phyloP scores from a whole-genome alignment of 192 early-diverging fungal species.

The Linnemannia exigua region DNA sequence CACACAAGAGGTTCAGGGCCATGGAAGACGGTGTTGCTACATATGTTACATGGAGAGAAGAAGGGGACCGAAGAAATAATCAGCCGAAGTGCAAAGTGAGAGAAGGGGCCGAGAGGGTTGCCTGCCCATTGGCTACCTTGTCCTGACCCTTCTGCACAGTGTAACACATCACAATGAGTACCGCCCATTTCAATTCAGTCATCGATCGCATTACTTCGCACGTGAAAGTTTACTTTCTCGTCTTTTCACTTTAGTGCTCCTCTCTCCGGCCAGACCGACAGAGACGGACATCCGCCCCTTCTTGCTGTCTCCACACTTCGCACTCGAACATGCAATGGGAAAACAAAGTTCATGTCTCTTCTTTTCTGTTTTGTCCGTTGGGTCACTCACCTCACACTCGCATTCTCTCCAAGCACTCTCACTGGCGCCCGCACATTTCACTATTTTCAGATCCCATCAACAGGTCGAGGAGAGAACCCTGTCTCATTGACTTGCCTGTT shows the following conservation, averaged over 20 bases:
- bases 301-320: background rate
- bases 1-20: background rate
- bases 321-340: background rate
- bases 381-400: background rate
- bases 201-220: background rate
- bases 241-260: background rate
- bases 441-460: background rate
- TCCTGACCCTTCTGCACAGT: too few relatives aligned
- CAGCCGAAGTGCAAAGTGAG: background rate
- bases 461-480: background rate
- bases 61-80: background rate
- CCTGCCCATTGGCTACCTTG: background rate
- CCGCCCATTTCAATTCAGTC: background rate
- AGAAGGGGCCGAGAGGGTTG: background rate
- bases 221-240: background rate
- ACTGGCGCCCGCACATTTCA: conserved; percentile 7
- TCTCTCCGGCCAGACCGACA: conserved; percentile 1
- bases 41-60: too few relatives aligned
- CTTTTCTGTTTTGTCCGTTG: background rate
- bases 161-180: too few relatives aligned
- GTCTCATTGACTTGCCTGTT: background rate
- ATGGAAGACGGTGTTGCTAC: too few relatives aligned
- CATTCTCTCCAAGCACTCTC: background rate
- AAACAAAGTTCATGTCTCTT: background rate
- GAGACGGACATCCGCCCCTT: background rate